A percentile compares a stretch with the other conserved stretches of the same genome.
Evolutionary conservation across 225 moss, liverwort and hornwort species (phyloP).

Genomic region (Physcomitrellopsis africana): DNA sequence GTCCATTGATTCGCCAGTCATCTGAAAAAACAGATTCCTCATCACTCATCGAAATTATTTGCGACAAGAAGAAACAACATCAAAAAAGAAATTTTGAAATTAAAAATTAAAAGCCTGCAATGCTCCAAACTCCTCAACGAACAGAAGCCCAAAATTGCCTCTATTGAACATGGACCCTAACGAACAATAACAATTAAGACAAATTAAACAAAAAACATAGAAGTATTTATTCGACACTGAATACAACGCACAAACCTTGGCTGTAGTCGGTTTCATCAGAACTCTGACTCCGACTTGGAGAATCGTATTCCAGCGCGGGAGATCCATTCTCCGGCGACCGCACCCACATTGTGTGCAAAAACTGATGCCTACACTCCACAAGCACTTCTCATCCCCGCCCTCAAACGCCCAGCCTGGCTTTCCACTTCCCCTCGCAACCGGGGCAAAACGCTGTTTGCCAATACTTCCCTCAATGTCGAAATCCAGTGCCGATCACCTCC

Average conservation of each 20-base stretch:
- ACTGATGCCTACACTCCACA: conserved; percentile 18
- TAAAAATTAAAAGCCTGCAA: no score
- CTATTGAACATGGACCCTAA: background rate
- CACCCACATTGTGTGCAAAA: conserved; percentile 46
- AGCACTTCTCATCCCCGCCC: conserved; percentile 35
- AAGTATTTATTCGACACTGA: no score
- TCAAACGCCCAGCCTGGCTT: background rate
- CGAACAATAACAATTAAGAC: no score
- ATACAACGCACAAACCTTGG: conserved; percentile 31
- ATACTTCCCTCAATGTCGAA: background rate
- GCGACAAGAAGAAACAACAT: no score
- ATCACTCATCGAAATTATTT: no score
- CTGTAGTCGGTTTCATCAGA: conserved; percentile 46
- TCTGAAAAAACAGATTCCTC: conserved; percentile 29
- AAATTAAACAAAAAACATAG: no score
- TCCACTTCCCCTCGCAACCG: no score
- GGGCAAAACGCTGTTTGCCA: background rate
- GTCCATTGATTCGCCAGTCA: conserved; percentile 54
- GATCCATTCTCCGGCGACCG: conserved; percentile 40
- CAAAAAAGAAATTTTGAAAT: no score
- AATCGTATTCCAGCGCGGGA: conserved; percentile 37
- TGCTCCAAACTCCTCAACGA: no score
- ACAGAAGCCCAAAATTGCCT: background rate
- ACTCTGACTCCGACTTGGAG: conserved; percentile 38
- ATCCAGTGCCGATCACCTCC: background rate